Conservation (phyloP, 164 flowering plant species). For the Vitis rotundifolia region DNA sequence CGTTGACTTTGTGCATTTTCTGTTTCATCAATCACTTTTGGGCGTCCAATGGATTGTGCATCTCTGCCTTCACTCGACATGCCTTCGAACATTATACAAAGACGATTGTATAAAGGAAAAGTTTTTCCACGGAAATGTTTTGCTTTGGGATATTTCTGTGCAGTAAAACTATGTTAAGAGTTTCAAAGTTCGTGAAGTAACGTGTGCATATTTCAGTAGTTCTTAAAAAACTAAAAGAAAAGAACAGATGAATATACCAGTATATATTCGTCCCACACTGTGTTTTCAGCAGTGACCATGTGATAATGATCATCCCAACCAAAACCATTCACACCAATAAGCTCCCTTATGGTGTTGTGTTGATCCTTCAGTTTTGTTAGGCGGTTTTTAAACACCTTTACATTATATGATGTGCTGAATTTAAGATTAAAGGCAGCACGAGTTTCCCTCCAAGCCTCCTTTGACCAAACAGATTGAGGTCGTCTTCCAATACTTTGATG, state of each 20-base stretch:
- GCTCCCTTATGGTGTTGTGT: not conserved
- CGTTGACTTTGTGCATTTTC: not conserved
- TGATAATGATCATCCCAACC: slow-evolving; percentile 1
- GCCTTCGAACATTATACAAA: not conserved
- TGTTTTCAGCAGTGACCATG: slow-evolving; percentile 2
- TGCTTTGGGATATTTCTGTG: not conserved
- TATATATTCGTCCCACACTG: not conserved
- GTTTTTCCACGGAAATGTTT: slow-evolving; percentile 1
- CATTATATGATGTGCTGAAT: not conserved
- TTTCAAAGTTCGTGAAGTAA: not conserved
- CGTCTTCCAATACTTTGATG: not conserved
- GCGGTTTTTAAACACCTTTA: slow-evolving; percentile 1
- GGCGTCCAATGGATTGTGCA: not conserved
- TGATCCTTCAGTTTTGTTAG: slow-evolving; percentile 1
- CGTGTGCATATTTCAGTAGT: too few relatives aligned
- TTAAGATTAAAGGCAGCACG: slow-evolving; percentile 1
- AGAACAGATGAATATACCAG: not conserved
- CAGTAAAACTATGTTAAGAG: not conserved
- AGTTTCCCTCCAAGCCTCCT: slow-evolving; percentile 2
- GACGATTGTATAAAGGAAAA: not conserved
- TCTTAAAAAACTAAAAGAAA: not conserved
- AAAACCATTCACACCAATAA: not conserved
- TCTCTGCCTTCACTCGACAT: not conserved
- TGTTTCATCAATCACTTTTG: not conserved
- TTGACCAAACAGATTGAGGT: slow-evolving; percentile 1